A percentile compares a stretch with the other conserved stretches of the same genome.
Evolutionary conservation across 164 flowering plant species (phyloP).

Genomic region (Umbellularia californica): DNA sequence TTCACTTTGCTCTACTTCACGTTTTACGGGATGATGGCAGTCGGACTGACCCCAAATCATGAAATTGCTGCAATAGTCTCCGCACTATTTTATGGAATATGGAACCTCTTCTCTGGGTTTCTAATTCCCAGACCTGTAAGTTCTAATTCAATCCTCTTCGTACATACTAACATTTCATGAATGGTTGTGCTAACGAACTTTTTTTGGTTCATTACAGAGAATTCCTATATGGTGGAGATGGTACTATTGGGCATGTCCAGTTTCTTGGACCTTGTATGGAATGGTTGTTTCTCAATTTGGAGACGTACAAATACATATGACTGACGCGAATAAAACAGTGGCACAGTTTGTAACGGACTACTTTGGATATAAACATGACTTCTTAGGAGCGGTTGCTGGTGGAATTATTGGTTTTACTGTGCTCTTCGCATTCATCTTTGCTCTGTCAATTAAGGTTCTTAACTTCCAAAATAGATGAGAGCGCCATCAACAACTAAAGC

Average conservation of each 20-base stretch:
- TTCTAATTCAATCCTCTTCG: not conserved
- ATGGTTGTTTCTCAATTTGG: constrained; percentile 35
- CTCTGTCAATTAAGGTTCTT: constrained; percentile 37
- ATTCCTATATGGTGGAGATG: constrained; percentile 47
- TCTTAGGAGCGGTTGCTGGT: constrained; percentile 32
- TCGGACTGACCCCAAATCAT: not conserved
- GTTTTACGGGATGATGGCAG: constrained; percentile 49
- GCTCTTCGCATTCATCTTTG: constrained; percentile 41
- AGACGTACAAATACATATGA: constrained; percentile 16
- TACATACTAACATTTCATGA: not conserved
- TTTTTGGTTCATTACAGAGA: constrained; percentile 16
- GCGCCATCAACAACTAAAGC: too few relatives aligned
- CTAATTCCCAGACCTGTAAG: not conserved
- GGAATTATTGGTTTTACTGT: constrained; percentile 29
- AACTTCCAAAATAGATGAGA: constrained; percentile 47
- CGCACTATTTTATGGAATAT: not conserved
- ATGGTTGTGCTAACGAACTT: not conserved
- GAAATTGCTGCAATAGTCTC: not conserved
- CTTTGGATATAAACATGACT: constrained; percentile 37
- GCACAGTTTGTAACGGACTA: constrained; percentile 23
- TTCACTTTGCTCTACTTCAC: constrained; percentile 54
- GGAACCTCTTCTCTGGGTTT: not conserved
- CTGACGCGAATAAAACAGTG: constrained; percentile 17
- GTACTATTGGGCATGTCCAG: constrained; percentile 52
- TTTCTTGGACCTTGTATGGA: constrained; percentile 53